These are phyloP conservation scores for Ophiostoma sp. DNA, from an alignment of 2,329 filamentous ascomycete species.

Conservation along the genomic window DNA sequence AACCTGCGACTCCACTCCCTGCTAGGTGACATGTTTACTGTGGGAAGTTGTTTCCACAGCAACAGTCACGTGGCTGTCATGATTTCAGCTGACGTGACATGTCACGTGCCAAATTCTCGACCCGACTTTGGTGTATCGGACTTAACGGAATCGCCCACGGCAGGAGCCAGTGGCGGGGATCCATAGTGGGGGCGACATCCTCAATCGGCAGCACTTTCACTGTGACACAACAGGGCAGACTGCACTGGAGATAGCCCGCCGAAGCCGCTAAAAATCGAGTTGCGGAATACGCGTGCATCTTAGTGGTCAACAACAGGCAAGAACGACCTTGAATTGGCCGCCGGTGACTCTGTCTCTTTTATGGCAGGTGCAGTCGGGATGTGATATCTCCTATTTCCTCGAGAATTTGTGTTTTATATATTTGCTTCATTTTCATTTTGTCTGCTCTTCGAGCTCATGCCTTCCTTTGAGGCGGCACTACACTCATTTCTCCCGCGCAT, in stretches of 20 bases:
- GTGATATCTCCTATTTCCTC: not conserved
- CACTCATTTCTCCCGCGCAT: not conserved
- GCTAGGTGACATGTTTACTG: conserved; percentile 26
- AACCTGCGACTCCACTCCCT: conserved; percentile 6
- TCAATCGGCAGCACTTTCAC: not conserved
- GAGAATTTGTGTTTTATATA: not conserved
- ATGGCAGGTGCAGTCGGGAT: not conserved
- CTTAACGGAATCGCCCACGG: not conserved
- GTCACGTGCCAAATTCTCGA: not conserved
- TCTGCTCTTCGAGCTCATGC: not conserved
- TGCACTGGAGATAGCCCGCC: not conserved
- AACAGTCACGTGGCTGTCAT: conserved; percentile 1
- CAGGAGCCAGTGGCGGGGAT: not conserved
- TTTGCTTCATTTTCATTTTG: not conserved
- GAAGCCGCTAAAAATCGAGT: too few species aligned
- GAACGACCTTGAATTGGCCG: not conserved
- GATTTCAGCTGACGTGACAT: not conserved
- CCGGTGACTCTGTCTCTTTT: not conserved
- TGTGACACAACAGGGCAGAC: not conserved
- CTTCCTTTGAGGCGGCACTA: not conserved
- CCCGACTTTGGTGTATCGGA: not conserved
- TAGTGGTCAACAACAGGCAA: not conserved
- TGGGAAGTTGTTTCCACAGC: conserved; percentile 24
- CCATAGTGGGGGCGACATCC: not conserved
- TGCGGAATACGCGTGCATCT: not conserved